Evolutionary conservation across 805 yeast species (phyloP).

Genomic region (Starmerella bombicola): DNA sequence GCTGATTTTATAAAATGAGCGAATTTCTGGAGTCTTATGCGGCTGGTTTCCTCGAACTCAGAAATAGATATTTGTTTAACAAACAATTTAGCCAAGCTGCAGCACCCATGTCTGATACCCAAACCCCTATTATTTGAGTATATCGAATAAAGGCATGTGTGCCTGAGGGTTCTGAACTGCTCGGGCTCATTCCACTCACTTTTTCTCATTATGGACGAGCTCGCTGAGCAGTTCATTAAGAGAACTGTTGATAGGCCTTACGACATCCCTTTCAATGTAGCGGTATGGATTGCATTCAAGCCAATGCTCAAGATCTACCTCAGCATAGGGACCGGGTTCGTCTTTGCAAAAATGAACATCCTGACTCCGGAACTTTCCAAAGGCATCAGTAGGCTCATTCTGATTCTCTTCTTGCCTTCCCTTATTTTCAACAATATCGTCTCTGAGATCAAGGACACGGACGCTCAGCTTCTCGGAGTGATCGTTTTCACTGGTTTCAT

Average conservation of each 20-base stretch:
- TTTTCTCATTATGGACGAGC: constrained; percentile 6
- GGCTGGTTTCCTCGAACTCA: no score
- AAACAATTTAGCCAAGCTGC: no score
- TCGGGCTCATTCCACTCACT: no score
- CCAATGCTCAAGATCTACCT: constrained; percentile 77
- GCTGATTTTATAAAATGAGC: no score
- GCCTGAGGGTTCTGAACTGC: no score
- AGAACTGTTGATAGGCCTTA: constrained; percentile 12
- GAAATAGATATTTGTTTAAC: no score
- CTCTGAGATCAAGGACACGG: constrained; percentile 48
- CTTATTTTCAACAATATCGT: constrained; percentile 65
- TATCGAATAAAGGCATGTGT: no score
- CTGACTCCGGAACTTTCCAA: constrained; percentile 31
- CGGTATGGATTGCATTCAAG: constrained; percentile 67
- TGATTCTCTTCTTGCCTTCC: constrained; percentile 60
- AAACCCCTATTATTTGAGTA: no score
- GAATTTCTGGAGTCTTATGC: no score
- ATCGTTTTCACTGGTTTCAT: constrained; percentile 39
- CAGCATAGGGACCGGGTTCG: constrained; percentile 54
- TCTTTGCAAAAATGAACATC: constrained; percentile 49
- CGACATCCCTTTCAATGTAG: constrained; percentile 27
- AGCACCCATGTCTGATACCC: no score
- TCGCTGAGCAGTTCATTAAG: neutral
- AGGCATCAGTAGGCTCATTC: constrained; percentile 56
- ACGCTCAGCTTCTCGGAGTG: constrained; percentile 60